Evolutionary conservation across 345 rosid species (phyloP).

Genomic region (Melastoma malabathricum): DNA sequence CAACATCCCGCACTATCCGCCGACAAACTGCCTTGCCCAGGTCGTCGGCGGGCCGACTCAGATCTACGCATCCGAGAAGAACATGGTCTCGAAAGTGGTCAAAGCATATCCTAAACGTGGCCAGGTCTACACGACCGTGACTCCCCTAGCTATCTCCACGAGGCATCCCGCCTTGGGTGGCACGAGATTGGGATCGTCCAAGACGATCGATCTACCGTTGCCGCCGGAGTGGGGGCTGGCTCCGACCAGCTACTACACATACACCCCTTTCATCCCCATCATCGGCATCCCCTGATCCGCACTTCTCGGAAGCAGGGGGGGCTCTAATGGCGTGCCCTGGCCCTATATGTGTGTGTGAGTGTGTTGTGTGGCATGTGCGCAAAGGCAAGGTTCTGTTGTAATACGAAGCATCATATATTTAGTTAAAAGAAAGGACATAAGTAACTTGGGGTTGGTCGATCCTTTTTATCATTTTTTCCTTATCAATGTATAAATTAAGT

Average conservation of each 20-base stretch:
- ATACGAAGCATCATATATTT: too few relatives aligned
- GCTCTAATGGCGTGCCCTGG: too few relatives aligned
- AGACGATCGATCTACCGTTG: conserved; percentile 64
- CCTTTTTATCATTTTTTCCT: too few relatives aligned
- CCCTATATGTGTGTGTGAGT: too few relatives aligned
- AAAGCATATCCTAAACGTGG: conserved; percentile 2
- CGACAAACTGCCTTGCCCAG: conserved; percentile 39
- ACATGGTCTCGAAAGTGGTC: conserved; percentile 35
- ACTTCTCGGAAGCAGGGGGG: not conserved
- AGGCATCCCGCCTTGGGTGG: conserved; percentile 19
- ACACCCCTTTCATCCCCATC: conserved; percentile 60
- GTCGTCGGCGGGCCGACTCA: conserved; percentile 45
- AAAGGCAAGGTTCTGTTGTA: too few relatives aligned
- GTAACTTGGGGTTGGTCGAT: too few relatives aligned
- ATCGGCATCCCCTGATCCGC: conserved; percentile 60
- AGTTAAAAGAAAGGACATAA: too few relatives aligned
- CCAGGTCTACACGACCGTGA: conserved; percentile 30
- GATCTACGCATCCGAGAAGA: conserved; percentile 35
- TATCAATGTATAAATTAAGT: too few relatives aligned
- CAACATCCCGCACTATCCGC: not conserved
- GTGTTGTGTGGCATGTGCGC: too few relatives aligned
- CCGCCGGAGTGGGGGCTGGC: conserved; percentile 87
- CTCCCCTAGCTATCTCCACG: conserved; percentile 49
- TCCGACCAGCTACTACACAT: conserved; percentile 70
- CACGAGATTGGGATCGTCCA: conserved; percentile 28